Conservation (phyloP, 2,329 filamentous ascomycete genomes). For the Hypocreales sp. region DNA sequence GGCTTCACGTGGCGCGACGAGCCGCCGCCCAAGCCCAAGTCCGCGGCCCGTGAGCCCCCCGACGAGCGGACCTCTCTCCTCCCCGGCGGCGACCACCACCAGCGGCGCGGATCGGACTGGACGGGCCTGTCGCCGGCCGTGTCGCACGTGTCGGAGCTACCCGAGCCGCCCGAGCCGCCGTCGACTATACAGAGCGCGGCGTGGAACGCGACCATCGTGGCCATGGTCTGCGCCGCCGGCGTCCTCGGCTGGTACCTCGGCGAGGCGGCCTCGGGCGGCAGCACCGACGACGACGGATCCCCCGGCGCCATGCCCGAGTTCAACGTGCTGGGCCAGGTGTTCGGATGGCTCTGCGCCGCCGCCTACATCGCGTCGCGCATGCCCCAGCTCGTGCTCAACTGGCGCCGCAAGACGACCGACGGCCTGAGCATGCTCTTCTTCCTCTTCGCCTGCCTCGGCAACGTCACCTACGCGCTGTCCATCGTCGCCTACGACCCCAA, state of each 20-base stretch:
- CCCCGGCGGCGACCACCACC: constrained; percentile 24
- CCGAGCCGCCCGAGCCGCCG: constrained; percentile 27
- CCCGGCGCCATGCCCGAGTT: constrained; percentile 43
- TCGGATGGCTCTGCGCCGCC: constrained; percentile 81
- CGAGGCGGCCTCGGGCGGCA: constrained; percentile 19
- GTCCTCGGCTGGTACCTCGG: constrained; percentile 72
- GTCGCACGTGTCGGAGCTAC: constrained; percentile 46
- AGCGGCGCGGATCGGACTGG: constrained; percentile 39
- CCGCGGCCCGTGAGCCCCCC: constrained; percentile 18
- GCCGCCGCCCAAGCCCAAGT: constrained; percentile 25
- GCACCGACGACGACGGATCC: constrained; percentile 23
- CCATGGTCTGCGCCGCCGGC: constrained; percentile 74
- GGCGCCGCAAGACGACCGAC: constrained; percentile 80
- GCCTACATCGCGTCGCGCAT: constrained; percentile 82
- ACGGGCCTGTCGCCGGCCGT: constrained; percentile 65
- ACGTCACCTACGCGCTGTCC: constrained; percentile 80
- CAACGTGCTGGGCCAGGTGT: constrained; percentile 70
- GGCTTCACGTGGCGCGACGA: constrained; percentile 57
- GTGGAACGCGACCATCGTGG: constrained; percentile 61
- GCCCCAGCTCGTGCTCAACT: constrained; percentile 85
- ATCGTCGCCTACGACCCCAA: constrained; percentile 80
- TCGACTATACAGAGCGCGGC: constrained; percentile 41
- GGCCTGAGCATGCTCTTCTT: constrained; percentile 92
- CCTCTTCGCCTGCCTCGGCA: constrained; percentile 89
- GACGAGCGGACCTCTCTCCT: constrained; percentile 39